Base-by-base conservation (phyloP, 179 eudicot genomes). In the Nepenthes alata region DNA sequence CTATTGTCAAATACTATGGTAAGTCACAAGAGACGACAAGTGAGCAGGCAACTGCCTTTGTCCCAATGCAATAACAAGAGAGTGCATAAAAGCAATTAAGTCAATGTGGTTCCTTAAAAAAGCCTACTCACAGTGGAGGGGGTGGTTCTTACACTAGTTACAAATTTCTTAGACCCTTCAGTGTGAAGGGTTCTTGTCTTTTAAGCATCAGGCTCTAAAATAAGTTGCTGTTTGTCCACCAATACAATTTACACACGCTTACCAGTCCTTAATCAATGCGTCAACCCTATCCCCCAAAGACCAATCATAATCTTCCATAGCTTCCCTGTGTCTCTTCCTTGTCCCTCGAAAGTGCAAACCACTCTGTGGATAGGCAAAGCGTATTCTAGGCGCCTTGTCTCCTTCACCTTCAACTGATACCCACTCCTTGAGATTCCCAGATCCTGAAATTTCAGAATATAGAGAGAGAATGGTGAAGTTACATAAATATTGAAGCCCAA, bases 261-360 rank as follows among this genome's bases (percentile, higher is more conserved):
- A 95, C 99, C 99, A 70, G 73, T 88, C 83, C 65, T 81, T 76
- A 11, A 84, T 63, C 82, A 83, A 80, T 63, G 81, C 95, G 71
- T 95, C 97, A 72, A 95, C 99, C 78, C 73, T 83, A 74, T 95
- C 99, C 39, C 95, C 91, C 66, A 79, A 63, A 73, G 76, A 75
- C 96, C 96, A 91, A 53, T 78, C 64, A 79, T 81, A 75, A 60
- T 84, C 89, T 57, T 72, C 85, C 71, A 80, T 58, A 63, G 86
- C 95, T 37, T 88, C 80, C 77, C 97, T 80, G 35, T 88, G 84
- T 73, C 96, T 78, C 89, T 91, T 95, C 75, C 86, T 84, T 35
- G 91, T 81, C 66, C 84, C 82, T 47, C 85, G 86, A 65, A 67
- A 68, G 47, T 72, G 77, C 72, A 62, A 53, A 50, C 75, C 37